phyloP scores from a whole-genome alignment of 306 rosid genomes.

The Castanea crenata region DNA sequence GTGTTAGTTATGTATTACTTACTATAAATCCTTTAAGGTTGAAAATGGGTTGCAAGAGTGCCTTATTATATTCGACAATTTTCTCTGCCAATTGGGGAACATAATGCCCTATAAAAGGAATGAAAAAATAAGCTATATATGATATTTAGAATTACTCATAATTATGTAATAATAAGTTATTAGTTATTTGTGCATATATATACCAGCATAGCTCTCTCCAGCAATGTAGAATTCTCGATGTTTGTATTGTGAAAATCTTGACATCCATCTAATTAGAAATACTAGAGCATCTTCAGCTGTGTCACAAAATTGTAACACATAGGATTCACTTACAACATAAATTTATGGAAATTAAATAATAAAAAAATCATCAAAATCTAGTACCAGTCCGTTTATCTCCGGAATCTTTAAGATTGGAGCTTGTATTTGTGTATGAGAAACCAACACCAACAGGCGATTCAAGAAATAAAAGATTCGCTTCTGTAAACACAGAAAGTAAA shows the following conservation, averaged over 20 bases:
- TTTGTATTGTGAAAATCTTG: slow-evolving; percentile 73
- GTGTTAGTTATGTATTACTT: slow-evolving; percentile 18
- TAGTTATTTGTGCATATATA: neutral
- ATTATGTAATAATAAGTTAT: neutral
- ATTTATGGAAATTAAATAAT: neutral
- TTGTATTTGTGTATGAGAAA: slow-evolving; percentile 79
- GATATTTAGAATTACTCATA: neutral
- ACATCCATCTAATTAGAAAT: slow-evolving; percentile 66
- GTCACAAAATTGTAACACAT: slow-evolving; percentile 16
- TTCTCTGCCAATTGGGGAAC: slow-evolving; percentile 79
- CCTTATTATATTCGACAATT: slow-evolving; percentile 57
- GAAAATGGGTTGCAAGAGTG: slow-evolving; percentile 43
- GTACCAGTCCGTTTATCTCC: slow-evolving; percentile 79
- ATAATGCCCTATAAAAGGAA: slow-evolving; percentile 57
- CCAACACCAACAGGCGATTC: slow-evolving; percentile 96
- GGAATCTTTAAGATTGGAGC: slow-evolving; percentile 57
- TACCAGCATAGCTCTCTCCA: slow-evolving; percentile 94
- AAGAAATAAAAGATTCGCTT: slow-evolving; percentile 75
- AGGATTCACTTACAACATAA: neutral
- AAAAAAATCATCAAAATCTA: slow-evolving; percentile 6
- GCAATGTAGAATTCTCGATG: slow-evolving; percentile 73
- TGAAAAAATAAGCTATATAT: neutral
- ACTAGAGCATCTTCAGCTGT: slow-evolving; percentile 74
- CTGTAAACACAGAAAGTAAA: slow-evolving; percentile 32
- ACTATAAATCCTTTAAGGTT: slow-evolving; percentile 76